Base-by-base conservation (phyloP, 140 eudicot species). In the Stevia rebaudiana region DNA sequence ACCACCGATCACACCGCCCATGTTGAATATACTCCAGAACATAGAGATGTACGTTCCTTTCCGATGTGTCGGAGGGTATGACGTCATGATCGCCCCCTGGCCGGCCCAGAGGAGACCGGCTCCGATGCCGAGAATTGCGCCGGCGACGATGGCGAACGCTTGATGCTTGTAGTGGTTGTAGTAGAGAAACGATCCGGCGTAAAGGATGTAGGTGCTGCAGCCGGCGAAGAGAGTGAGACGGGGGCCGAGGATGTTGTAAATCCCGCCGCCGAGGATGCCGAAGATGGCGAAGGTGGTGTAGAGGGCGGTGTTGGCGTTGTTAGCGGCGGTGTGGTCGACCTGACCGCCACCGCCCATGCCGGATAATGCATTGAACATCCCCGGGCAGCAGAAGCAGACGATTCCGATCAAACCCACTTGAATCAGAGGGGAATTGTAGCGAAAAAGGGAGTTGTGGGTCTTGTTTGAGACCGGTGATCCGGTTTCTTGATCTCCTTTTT, bases 291-390 rank as follows among this genome's bases (percentile, higher is more conserved):
- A 94, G 70, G 99, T 79, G 65, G 97, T 81, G 88, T 94, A 94
- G 25, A 94, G 90, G 57, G 99, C 99, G 58, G 99, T 94, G 75
- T 81, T 83, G 11, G 99, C 99, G 73, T 94, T 94, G 90, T 88
- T 88, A 0, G 80, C 83, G 23, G 97, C 99, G 15, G 87, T 88
- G 78, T 78, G 95, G 56, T 94, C 90, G 10, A 94, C 90, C 65
- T 94, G 99, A 15, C 99, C 99, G 15, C 95, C 95, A 21, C 94
- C 99, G 31, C 99, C 99, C 97, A 94, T 81, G 63, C 99, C 99
- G 36, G 97, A 81, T 12, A 94, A 76, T 7, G 99, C 97, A 63
- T 86, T 94, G 70, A 85, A 94, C 99, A 94, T 94, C 0, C 99
- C 99, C 1, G 99, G 99, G 50, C 97, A 88, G 69, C 99, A 94